These are phyloP conservation scores for Flaveria trinervia DNA, from an alignment of 129 eudicot genomes.

Conservation along the genomic window DNA sequence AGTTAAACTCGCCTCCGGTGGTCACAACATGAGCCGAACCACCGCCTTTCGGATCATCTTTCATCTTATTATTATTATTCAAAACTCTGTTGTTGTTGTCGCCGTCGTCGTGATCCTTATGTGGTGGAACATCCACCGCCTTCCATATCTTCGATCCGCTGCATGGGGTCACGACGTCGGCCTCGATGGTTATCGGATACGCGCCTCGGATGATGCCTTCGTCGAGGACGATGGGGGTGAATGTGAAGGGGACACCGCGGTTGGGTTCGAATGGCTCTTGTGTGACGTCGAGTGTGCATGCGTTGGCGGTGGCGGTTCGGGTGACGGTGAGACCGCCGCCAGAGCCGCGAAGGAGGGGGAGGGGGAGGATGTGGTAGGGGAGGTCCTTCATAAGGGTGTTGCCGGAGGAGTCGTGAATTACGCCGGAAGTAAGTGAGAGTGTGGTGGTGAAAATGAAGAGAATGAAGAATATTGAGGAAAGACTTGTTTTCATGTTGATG, in stretches of 20 bases:
- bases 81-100: not conserved
- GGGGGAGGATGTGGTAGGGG: constrained; percentile 36
- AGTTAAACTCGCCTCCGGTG: constrained; percentile 24
- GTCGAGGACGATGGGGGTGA: constrained; percentile 32
- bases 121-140: not conserved
- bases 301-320: not conserved
- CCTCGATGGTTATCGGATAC: constrained; percentile 20
- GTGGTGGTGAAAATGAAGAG: constrained; percentile 24
- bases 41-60: not conserved
- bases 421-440: not conserved
- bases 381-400: constrained; percentile 27
- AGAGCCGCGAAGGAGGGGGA: constrained; percentile 39
- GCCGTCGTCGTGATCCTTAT: not conserved
- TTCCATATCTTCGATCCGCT: constrained; percentile 27
- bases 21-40: not conserved
- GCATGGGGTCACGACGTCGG: constrained; percentile 25
- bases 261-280: constrained; percentile 34
- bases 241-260: constrained; percentile 31
- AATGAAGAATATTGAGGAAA: not conserved
- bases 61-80: no score
- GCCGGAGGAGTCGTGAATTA: constrained; percentile 35
- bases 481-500: no score
- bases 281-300: constrained; percentile 29
- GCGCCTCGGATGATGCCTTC: constrained; percentile 31
- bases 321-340: constrained; percentile 36